Evolutionary conservation across 2,329 filamentous ascomycete genomes (phyloP).

Genomic region (Penicillium brasilianum): DNA sequence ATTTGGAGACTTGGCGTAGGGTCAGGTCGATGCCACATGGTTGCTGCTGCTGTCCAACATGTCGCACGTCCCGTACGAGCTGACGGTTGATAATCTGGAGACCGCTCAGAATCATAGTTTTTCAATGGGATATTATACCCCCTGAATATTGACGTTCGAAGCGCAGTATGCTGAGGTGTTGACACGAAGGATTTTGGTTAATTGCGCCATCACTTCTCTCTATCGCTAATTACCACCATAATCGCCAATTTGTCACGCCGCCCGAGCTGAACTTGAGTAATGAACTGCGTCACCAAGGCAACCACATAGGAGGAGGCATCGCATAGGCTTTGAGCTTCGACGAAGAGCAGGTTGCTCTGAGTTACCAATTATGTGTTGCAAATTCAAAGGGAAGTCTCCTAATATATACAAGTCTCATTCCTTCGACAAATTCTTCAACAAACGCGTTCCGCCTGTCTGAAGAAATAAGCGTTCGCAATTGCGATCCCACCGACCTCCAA

Average conservation of each 20-base stretch:
- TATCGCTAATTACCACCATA: neutral
- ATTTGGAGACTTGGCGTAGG: slow-evolving; percentile 31
- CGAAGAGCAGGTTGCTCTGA: no score
- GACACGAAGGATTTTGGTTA: no score
- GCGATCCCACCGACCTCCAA: neutral
- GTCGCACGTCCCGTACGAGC: slow-evolving; percentile 28
- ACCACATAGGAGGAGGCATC: no score
- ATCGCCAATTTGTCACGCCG: neutral
- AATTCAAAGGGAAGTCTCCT: no score
- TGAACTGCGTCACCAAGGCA: neutral
- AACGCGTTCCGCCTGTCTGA: neutral
- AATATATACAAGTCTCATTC: no score
- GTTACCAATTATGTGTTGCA: no score
- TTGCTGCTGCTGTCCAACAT: slow-evolving; percentile 32
- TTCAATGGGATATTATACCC: no score
- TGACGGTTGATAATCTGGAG: slow-evolving; percentile 24
- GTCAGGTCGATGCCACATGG: slow-evolving; percentile 42
- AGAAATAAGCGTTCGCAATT: neutral
- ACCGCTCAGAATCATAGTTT: slow-evolving; percentile 26
- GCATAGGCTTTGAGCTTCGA: no score
- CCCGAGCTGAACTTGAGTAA: neutral
- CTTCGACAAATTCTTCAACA: no score
- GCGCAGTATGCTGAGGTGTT: no score
- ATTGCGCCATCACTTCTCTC: neutral
- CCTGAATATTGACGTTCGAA: no score